phyloP scores from a whole-genome alignment of 75 land plant species.

The Selaginella tamariscina region DNA sequence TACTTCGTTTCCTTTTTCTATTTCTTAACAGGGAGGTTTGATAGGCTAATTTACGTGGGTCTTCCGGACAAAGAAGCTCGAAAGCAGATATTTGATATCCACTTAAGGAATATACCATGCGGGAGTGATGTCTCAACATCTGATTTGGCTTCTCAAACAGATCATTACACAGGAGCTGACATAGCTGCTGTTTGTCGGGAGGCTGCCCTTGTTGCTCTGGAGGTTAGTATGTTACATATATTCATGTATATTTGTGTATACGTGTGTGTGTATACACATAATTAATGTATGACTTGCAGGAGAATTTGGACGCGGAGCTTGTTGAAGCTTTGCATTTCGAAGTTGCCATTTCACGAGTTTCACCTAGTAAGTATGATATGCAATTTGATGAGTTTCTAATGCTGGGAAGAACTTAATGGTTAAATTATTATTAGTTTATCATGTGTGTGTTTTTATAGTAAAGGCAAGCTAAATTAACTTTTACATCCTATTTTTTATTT shows the following conservation, averaged over 20 bases:
- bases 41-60: constrained; percentile 80
- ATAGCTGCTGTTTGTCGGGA: constrained; percentile 70
- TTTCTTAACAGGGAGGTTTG: constrained; percentile 76
- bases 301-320: constrained; percentile 40
- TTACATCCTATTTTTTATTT: too few relatives aligned
- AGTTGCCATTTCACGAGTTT: constrained; percentile 38
- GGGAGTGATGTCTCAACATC: constrained; percentile 36
- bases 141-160: constrained; percentile 54
- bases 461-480: too few relatives aligned
- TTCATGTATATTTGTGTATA: too few relatives aligned
- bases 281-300: constrained; percentile 32
- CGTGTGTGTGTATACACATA: not conserved
- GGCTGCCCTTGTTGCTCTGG: constrained; percentile 71
- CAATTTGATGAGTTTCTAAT: not conserved
- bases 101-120: constrained; percentile 54
- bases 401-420: too few relatives aligned
- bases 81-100: constrained; percentile 73
- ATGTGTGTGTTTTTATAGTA: too few relatives aligned
- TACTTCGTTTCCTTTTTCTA: too few relatives aligned
- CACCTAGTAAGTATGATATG: constrained; percentile 26
- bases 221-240: constrained; percentile 37
- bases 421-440: too few relatives aligned
- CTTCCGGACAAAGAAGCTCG: constrained; percentile 77
- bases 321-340: constrained; percentile 60
- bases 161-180: constrained; percentile 93